phyloP scores from a whole-genome alignment of 2,329 filamentous ascomycete species.

The Beauveria rudraprayagi region DNA sequence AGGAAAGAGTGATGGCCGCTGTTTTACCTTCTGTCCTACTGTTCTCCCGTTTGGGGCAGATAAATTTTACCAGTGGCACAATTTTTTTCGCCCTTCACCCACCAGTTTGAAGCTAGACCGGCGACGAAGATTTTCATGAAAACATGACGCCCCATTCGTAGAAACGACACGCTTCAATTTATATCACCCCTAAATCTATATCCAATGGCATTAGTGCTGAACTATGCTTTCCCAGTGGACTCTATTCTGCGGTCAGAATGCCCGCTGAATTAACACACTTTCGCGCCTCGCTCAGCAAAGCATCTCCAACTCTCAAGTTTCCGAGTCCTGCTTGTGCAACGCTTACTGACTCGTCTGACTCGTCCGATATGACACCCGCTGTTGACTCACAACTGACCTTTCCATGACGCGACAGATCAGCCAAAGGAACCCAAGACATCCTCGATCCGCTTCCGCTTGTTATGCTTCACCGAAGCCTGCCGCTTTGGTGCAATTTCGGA shows the following conservation, averaged over 20 bases:
- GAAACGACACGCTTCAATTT: background rate
- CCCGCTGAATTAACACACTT: no score
- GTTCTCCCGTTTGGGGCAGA: conserved; percentile 26
- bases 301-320: background rate
- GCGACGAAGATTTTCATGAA: background rate
- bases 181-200: background rate
- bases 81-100: conserved; percentile 10
- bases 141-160: background rate
- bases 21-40: conserved; percentile 43
- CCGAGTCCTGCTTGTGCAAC: background rate
- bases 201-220: background rate
- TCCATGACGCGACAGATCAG: conserved; percentile 9
- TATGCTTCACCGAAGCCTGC: conserved; percentile 19
- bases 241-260: background rate
- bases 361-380: background rate
- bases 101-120: background rate
- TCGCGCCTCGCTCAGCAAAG: no score
- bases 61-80: conserved; percentile 30
- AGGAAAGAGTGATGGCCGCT: conserved; percentile 48
- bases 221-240: background rate
- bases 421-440: conserved; percentile 26
- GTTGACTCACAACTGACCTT: background rate
- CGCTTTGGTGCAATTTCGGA: background rate
- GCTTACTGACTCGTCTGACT: background rate
- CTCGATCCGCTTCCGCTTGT: conserved; percentile 27